A percentile compares a stretch with the other conserved stretches of the same genome.
These are phyloP conservation scores for Emergomyces africanus DNA, from an alignment of 2,329 filamentous ascomycete genomes.

Conservation along the genomic window DNA sequence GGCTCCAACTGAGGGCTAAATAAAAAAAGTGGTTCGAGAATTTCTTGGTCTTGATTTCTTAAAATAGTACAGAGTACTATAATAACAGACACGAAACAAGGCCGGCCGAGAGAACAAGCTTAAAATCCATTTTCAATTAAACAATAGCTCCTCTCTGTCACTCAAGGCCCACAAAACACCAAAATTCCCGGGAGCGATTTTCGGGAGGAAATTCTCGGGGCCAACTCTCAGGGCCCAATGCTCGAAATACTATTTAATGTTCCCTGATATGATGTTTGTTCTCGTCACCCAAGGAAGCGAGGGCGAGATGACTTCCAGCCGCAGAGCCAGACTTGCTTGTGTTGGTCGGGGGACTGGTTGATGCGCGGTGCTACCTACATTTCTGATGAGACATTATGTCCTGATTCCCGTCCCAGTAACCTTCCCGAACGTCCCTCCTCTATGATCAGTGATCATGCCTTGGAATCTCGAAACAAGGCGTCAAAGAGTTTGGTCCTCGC, in stretches of 20 bases:
- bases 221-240: background rate
- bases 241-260: background rate
- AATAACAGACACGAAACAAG: too few relatives aligned
- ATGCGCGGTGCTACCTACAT: background rate
- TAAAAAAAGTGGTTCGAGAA: background rate
- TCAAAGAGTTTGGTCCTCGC: background rate
- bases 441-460: background rate
- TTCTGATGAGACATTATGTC: background rate
- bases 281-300: background rate
- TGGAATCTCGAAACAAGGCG: background rate
- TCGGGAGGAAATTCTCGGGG: background rate
- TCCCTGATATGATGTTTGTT: background rate
- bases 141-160: too few relatives aligned
- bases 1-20: background rate
- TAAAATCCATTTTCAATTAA: too few relatives aligned
- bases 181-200: too few relatives aligned
- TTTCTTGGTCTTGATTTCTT: background rate
- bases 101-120: too few relatives aligned
- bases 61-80: too few relatives aligned
- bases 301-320: background rate
- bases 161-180: too few relatives aligned
- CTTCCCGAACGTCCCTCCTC: background rate
- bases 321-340: background rate
- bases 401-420: background rate
- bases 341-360: background rate